These are phyloP conservation scores for Trichophyton benhamiae DNA, from an alignment of 2,329 filamentous ascomycete genomes.

Conservation along the genomic window DNA sequence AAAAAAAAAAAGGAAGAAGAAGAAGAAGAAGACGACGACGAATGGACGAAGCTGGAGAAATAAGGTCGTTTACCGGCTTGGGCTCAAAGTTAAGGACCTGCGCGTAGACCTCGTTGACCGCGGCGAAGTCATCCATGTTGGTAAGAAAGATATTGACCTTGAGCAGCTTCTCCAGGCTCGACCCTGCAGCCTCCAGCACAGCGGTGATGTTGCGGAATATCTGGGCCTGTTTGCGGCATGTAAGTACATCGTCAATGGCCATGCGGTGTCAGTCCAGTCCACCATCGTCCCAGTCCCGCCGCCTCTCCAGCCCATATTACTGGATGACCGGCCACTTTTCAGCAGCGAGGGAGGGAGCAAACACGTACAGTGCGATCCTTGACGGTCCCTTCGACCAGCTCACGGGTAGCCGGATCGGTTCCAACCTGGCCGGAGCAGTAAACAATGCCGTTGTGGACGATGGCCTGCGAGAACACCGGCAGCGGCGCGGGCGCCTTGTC, in stretches of 20 bases:
- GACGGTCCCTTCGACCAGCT: constrained; percentile 41
- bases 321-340: not conserved
- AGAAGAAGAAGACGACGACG: no score
- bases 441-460: constrained; percentile 54
- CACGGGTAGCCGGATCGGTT: constrained; percentile 41
- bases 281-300: not conserved
- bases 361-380: constrained; percentile 8
- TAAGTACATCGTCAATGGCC: not conserved
- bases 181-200: constrained; percentile 49
- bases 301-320: not conserved
- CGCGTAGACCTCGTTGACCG: constrained; percentile 76
- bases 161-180: constrained; percentile 46
- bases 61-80: constrained; percentile 5
- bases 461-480: constrained; percentile 48
- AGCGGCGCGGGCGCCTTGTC: constrained; percentile 3
- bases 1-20: no score
- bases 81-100: constrained; percentile 38
- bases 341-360: not conserved
- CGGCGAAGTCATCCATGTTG: constrained; percentile 53
- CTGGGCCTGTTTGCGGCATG: constrained; percentile 22
- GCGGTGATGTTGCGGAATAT: constrained; percentile 46
- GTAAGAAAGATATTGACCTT: constrained; percentile 58
- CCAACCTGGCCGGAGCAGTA: constrained; percentile 56
- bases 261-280: not conserved
- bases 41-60: no score